Conservation (phyloP, 2,329 filamentous ascomycete genomes). For the Trichoderma sp. region DNA sequence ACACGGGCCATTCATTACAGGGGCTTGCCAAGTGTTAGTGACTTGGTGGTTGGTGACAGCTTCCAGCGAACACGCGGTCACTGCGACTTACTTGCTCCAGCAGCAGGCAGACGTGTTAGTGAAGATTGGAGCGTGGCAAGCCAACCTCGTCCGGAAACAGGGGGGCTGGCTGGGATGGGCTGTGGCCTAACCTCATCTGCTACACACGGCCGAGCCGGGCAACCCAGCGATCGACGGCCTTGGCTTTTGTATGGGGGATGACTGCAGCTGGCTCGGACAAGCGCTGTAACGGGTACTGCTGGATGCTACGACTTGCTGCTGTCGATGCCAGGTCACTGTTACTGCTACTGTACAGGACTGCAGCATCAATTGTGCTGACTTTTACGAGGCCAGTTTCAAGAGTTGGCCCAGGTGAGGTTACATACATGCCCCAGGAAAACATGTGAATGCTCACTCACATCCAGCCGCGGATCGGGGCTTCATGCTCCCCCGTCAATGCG, state of each 20-base stretch:
- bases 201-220: constrained; percentile 21
- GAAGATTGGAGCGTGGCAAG: constrained; percentile 1
- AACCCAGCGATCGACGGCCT: constrained; percentile 17
- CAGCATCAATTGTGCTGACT: neutral
- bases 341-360: too few relatives aligned
- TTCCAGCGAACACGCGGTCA: neutral
- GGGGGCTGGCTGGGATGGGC: constrained; percentile 16
- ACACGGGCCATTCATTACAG: neutral
- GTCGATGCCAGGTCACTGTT: neutral
- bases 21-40: neutral
- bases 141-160: constrained; percentile 8
- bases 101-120: constrained; percentile 6
- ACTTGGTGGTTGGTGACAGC: neutral
- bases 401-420: neutral
- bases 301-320: neutral
- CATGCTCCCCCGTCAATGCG: neutral
- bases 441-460: neutral
- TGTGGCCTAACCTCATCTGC: constrained; percentile 20
- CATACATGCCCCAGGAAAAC: neutral
- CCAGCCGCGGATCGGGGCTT: neutral
- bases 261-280: neutral
- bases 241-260: neutral
- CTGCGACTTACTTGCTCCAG: neutral
- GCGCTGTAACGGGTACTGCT: neutral
- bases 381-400: neutral